Evolutionary conservation across 805 yeast genomes (phyloP).

Genomic region (Metschnikowia arizonensis): DNA sequence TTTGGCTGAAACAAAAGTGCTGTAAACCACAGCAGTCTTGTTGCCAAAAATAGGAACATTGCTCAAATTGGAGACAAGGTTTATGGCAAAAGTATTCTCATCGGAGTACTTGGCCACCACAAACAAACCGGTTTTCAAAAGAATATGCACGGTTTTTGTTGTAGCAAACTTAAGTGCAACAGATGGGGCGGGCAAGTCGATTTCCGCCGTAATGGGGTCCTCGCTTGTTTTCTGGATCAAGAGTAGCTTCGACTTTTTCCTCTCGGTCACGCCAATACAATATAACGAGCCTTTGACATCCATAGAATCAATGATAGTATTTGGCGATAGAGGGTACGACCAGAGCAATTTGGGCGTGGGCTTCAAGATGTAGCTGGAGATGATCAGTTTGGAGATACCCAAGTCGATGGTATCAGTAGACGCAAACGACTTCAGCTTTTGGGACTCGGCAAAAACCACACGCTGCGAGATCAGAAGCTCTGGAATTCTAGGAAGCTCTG

Average conservation of each 20-base stretch:
- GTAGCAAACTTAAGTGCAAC: conserved; percentile 13
- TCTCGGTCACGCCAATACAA: conserved; percentile 37
- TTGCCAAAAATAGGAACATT: conserved; percentile 11
- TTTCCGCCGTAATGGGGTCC: conserved; percentile 10
- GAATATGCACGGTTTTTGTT: conserved; percentile 21
- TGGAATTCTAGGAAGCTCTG: conserved; percentile 20
- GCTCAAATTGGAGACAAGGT: conserved; percentile 7
- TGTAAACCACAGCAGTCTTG: conserved; percentile 24
- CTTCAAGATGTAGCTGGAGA: conserved; percentile 47
- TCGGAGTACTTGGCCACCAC: conserved; percentile 13
- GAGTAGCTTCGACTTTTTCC: conserved; percentile 24
- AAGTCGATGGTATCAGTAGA: conserved; percentile 39
- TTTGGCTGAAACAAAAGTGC: conserved; percentile 25
- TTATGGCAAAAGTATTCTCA: conserved; percentile 4
- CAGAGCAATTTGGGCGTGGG: conserved; percentile 57
- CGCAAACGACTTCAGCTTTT: conserved; percentile 6
- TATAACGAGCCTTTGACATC: conserved; percentile 29
- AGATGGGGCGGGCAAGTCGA: conserved; percentile 11
- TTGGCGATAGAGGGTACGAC: conserved; percentile 52
- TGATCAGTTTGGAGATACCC: conserved; percentile 51
- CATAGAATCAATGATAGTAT: conserved; percentile 40
- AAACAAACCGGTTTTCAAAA: conserved; percentile 29
- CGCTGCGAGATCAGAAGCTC: conserved; percentile 15
- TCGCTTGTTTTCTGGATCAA: conserved; percentile 15
- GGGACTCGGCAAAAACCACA: conserved; percentile 19